Conservation (phyloP, 768 basidiomycete genomes). For the Mrakia gelida region DNA sequence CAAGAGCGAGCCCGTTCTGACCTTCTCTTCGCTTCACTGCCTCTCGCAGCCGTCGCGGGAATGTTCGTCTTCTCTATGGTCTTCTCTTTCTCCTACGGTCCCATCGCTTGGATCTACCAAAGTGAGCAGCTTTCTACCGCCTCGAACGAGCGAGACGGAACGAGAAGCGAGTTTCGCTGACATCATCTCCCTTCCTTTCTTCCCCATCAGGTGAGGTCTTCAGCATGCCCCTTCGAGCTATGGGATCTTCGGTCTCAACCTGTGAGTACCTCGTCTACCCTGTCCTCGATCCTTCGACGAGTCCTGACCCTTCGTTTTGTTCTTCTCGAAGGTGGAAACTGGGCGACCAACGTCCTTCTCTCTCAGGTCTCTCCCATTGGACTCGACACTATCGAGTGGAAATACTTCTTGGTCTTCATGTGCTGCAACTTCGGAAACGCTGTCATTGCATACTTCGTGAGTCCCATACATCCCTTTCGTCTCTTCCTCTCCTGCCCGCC, state of each 20-base stretch:
- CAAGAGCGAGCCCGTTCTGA: background rate
- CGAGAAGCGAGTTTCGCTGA: too few relatives aligned
- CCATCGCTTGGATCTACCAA: constrained; percentile 7
- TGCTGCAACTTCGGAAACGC: background rate
- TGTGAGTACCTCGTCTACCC: too few relatives aligned
- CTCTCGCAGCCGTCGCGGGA: too few relatives aligned
- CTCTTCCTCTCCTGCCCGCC: too few relatives aligned
- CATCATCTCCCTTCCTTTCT: too few relatives aligned
- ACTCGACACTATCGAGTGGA: background rate
- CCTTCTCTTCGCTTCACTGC: background rate
- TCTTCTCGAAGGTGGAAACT: background rate
- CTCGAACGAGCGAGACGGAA: too few relatives aligned
- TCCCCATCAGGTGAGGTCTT: too few relatives aligned
- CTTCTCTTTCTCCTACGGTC: constrained; percentile 15
- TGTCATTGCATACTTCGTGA: background rate
- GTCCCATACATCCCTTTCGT: too few relatives aligned
- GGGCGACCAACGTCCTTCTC: constrained; percentile 15
- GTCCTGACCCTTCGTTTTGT: too few relatives aligned
- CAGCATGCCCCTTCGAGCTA: constrained; percentile 5
- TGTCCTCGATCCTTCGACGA: too few relatives aligned
- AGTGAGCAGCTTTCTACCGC: background rate
- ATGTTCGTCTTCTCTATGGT: background rate
- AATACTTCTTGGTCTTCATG: background rate
- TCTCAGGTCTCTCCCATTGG: constrained; percentile 16
- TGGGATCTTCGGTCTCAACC: background rate